Percentiles rank a stretch among this genome's conserved stretches.
phyloP scores from a whole-genome alignment of 305 asterid genomes.

The Fraxinus ornus region DNA sequence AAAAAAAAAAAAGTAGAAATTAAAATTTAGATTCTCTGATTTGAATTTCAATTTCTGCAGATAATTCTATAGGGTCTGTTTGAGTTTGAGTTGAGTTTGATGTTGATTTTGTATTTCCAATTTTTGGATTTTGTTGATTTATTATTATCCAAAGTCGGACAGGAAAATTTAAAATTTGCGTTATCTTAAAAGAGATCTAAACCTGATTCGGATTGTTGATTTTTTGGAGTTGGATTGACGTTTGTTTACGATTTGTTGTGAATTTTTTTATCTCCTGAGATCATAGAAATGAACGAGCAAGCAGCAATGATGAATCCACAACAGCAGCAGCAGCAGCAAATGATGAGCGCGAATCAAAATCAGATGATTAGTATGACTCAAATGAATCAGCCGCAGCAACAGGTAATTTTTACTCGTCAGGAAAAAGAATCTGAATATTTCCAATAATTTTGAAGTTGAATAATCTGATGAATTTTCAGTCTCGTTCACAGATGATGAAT shows the following conservation, averaged over 20 bases:
- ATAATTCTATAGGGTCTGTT: background rate
- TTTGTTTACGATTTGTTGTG: background rate
- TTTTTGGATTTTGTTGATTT: no score
- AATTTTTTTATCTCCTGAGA: background rate
- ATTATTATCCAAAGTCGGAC: background rate
- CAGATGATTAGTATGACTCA: conserved; percentile 34
- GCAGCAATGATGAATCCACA: conserved; percentile 53
- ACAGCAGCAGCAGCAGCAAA: conserved; percentile 26
- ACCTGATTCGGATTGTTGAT: background rate
- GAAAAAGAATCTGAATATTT: background rate
- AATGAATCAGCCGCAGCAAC: conserved; percentile 41
- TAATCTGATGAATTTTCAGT: conserved; percentile 13
- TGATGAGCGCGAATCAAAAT: conserved; percentile 44
- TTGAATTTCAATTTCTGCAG: background rate
- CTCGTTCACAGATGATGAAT: conserved; percentile 47
- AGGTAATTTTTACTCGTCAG: conserved; percentile 38
- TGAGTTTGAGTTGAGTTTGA: background rate
- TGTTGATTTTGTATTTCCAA: background rate
- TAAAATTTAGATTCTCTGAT: background rate
- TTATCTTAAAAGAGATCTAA: background rate
- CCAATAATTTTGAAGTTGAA: background rate
- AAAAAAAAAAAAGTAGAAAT: background rate
- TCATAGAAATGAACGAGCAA: conserved; percentile 50
- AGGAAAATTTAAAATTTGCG: background rate
- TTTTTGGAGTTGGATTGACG: background rate